Percentiles rank a stretch among this genome's conserved stretches.
These are phyloP conservation scores for Phialophora macrospora DNA, from an alignment of 2,329 filamentous ascomycete genomes.

Conservation along the genomic window DNA sequence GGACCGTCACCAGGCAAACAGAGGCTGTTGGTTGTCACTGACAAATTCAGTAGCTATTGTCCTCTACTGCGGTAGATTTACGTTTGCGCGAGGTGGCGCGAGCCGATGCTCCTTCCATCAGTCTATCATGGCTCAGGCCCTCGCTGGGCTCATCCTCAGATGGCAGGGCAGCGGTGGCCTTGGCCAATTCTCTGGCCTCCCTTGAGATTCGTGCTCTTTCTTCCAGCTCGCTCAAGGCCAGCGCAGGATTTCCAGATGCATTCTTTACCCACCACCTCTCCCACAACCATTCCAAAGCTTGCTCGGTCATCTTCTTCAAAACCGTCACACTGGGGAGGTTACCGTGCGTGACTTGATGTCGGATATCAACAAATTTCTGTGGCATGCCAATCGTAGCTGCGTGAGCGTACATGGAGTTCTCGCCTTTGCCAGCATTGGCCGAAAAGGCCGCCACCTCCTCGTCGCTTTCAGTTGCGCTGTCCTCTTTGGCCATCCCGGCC, in stretches of 20 bases:
- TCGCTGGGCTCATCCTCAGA: not conserved
- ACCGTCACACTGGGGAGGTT: constrained; percentile 72
- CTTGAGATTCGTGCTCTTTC: constrained; percentile 21
- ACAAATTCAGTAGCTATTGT: not conserved
- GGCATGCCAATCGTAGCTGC: constrained; percentile 38
- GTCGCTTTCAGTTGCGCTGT: constrained; percentile 7
- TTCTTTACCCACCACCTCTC: constrained; percentile 45
- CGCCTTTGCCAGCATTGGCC: constrained; percentile 22
- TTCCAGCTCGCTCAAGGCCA: constrained; percentile 31
- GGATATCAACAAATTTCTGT: constrained; percentile 75
- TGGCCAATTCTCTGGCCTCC: constrained; percentile 16
- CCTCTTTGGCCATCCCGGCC: constrained; percentile 29
- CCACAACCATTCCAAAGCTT: constrained; percentile 78
- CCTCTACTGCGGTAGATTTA: constrained; percentile 10
- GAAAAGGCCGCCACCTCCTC: constrained; percentile 13
- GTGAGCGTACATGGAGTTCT: constrained; percentile 40
- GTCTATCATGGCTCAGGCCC: not conserved
- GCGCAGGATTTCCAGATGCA: constrained; percentile 31
- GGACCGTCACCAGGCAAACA: not conserved
- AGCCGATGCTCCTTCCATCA: not conserved
- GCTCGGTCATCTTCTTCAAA: constrained; percentile 66
- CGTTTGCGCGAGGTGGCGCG: not conserved
- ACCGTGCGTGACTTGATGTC: constrained; percentile 83
- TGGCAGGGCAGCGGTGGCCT: not conserved
- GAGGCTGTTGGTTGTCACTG: not conserved